Evolutionary conservation across 2,329 filamentous ascomycete species (phyloP), one percentile per base, ranked within the genome.

Genomic region (Apiospora kogelbergensis): DNA sequence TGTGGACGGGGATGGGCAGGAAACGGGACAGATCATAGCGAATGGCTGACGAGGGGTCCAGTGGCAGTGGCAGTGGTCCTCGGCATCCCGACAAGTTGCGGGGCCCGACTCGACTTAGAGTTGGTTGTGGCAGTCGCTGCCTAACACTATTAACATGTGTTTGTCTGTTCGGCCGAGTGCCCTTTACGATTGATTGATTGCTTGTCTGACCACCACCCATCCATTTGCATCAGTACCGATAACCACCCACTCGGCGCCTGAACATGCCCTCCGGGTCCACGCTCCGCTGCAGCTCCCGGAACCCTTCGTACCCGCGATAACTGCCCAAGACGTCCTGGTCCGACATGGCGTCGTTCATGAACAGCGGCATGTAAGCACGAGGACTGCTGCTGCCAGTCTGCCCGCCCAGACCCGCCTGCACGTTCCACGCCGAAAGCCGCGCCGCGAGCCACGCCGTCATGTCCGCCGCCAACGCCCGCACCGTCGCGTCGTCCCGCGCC

Each of bases 191-290:
- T 40, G 37, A 40, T 40, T 40, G 37, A 40, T 40, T 40, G 10
- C 37, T 10, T 40, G 10, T 10, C 33, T 37, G 10, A 37, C 11
- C 41, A 42, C 3, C 15, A 42, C 15, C 41, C n/a, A n/a, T n/a
- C n/a, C n/a, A n/a, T n/a, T n/a, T n/a, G n/a, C n/a, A 20, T 26
- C 30, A 60, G 53, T 60, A 60, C 30, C 20, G 37, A 60, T 60
- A 37, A 17, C 53, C 53, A 37, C 53, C 53, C 53, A 60, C 53
- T 30, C 53, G 30, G 15, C 6, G 37, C 53, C 53, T 60, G 10
- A 60, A 60, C 53, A 60, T 60, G 53, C 53, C 53, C 17, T 60
- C 53, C 3, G 53, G 53, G 9, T 60, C 53, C 53, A 60, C 53
- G 53, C 53, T 37, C 17, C 30, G 53, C 53, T 60, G 53, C 53